Conservation (phyloP, 1,284 basidiomycete genomes). For the Fomitiporia mediterranea region DNA sequence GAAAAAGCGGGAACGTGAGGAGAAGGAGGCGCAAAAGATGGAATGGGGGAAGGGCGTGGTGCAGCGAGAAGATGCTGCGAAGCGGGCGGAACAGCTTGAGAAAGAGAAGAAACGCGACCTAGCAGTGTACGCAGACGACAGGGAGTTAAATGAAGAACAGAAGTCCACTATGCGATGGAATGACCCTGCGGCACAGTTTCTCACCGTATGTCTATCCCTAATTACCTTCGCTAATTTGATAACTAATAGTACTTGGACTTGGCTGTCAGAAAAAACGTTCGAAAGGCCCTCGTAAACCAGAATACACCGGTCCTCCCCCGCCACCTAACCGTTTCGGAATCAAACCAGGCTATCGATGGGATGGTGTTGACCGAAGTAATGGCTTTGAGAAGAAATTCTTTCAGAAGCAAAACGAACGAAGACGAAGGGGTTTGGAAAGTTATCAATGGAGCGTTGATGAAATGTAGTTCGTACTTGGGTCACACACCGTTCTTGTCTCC, state of each 20-base stretch:
- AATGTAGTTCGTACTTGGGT: constrained; percentile 52
- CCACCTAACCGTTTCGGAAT: constrained; percentile 96
- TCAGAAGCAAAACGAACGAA: constrained; percentile 73
- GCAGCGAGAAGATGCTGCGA: constrained; percentile 77
- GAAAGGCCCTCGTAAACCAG: constrained; percentile 76
- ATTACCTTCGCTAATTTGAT: constrained; percentile 9
- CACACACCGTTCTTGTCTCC: neutral
- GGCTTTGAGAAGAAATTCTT: constrained; percentile 94
- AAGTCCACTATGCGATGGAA: constrained; percentile 84
- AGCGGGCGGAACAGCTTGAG: constrained; percentile 57
- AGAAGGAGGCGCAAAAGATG: constrained; percentile 86
- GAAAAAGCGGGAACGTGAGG: constrained; percentile 72
- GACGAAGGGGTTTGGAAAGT: constrained; percentile 64
- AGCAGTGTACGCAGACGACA: constrained; percentile 79
- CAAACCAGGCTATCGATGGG: constrained; percentile 94
- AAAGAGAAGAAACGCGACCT: constrained; percentile 64
- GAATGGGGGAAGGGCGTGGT: constrained; percentile 96
- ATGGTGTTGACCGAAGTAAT: constrained; percentile 90
- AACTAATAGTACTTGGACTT: too few relatives aligned
- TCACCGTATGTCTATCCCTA: constrained; percentile 59
- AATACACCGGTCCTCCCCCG: constrained; percentile 83
- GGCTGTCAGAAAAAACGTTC: constrained; percentile 70
- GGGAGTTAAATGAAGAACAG: constrained; percentile 78
- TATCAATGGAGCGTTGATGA: constrained; percentile 87
- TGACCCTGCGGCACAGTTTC: constrained; percentile 90